Evolutionary conservation across 495 filamentous ascomycete genomes (phyloP).

Genomic region (Neurospora sp.): DNA sequence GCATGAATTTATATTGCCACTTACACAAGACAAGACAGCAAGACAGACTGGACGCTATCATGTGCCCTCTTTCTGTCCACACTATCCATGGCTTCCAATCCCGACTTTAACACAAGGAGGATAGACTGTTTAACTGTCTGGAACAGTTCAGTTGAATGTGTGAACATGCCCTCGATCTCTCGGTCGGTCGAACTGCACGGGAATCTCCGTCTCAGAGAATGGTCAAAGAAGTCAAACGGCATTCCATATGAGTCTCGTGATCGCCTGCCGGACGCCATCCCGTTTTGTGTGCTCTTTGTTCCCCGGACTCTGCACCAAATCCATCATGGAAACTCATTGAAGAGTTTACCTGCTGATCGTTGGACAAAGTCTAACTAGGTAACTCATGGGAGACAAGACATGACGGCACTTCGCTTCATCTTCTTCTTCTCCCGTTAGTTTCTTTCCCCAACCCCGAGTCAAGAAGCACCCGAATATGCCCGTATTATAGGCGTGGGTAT

Average conservation of each 20-base stretch:
- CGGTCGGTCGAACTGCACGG: not conserved
- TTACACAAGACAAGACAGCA: not conserved
- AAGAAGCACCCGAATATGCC: not conserved
- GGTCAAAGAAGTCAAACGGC: not conserved
- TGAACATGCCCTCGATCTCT: not conserved
- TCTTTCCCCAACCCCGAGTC: not conserved
- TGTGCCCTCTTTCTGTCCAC: not conserved
- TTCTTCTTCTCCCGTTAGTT: not conserved
- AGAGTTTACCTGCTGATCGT: not conserved
- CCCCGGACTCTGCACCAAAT: not conserved
- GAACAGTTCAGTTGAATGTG: not conserved
- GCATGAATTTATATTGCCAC: not conserved
- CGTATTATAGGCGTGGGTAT: not conserved
- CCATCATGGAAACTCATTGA: not conserved
- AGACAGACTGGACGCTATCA: not conserved
- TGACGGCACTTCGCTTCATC: not conserved
- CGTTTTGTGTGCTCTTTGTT: not conserved
- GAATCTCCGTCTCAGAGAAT: not conserved
- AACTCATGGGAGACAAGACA: not conserved
- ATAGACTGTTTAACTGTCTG: not conserved
- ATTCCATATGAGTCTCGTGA: not conserved
- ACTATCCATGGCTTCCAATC: not conserved
- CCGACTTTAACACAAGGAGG: not conserved
- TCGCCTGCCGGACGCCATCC: not conserved
- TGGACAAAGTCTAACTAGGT: not conserved